Conservation (phyloP, 108 stramenopile genomes). For the Mediolabrus comicus region DNA sequence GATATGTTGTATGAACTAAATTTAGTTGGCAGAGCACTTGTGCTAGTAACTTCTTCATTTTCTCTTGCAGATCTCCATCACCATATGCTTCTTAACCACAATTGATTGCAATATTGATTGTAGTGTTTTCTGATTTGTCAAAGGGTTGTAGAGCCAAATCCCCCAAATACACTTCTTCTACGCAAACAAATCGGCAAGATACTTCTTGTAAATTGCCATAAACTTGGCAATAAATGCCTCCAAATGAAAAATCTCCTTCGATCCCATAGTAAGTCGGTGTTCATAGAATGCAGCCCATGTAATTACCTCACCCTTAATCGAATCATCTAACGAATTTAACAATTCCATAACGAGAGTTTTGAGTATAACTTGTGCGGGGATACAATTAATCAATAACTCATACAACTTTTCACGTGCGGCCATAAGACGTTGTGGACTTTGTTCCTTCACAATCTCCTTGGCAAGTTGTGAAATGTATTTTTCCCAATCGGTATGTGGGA, state of each 20-base stretch:
- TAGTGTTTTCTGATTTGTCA: too few relatives aligned
- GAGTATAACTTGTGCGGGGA: constrained; percentile 93
- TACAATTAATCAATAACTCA: constrained; percentile 96
- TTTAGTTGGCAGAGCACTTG: too few relatives aligned
- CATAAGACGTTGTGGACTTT: constrained; percentile 85
- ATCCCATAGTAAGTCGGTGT: constrained; percentile 87
- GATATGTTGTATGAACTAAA: too few relatives aligned
- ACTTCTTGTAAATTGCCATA: constrained; percentile 96
- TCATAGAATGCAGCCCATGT: constrained; percentile 97
- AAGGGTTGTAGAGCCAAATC: too few relatives aligned
- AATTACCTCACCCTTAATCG: constrained; percentile 85
- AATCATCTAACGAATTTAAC: constrained; percentile 81
- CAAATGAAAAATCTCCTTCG: constrained; percentile 98
- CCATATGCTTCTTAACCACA: too few relatives aligned
- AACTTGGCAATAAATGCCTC: constrained; percentile 98
- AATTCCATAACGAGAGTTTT: constrained; percentile 89
- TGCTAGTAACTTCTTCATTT: too few relatives aligned
- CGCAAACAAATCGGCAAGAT: constrained; percentile 85
- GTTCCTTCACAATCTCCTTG: constrained; percentile 76
- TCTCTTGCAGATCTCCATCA: too few relatives aligned
- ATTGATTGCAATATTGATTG: neutral
- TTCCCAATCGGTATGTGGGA: constrained; percentile 95
- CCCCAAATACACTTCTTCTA: constrained; percentile 14
- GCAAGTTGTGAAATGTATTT: constrained; percentile 91
- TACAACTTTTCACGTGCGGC: constrained; percentile 94